Base-by-base conservation (phyloP, 1,284 basidiomycete genomes). In the Apiotrichum mycotoxinovorans region DNA sequence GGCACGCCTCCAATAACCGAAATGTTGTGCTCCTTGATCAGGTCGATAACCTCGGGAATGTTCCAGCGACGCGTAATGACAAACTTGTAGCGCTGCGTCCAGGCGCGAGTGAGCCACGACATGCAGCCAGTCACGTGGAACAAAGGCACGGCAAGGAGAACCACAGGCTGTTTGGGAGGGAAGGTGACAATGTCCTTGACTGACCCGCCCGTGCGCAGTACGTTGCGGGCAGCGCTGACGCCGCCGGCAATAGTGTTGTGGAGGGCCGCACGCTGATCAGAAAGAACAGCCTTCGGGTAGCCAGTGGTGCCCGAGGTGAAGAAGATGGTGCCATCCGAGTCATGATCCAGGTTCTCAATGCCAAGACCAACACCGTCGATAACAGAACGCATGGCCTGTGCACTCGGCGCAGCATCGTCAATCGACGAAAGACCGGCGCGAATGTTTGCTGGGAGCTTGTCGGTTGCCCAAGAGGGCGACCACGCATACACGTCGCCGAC, bases 101-200 rank as follows among this genome's bases (percentile, higher is more conserved):
- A 59, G 1, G 68, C 66, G 4, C 66, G 57, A 56, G 69, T 64
- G 34, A 74, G 62, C 68, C 68, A 70, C 10, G 67, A 67, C 1
- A 72, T 62, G 52, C 69, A 72, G 2, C 73, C 73, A 0, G 71
- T 73, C 11, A 71, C 73, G 67, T 75, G 73, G 63, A 75, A 75
- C 1, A 75, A 58, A 2, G 73, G 73, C 23, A 75, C 65, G 18
- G 71, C 56, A 22, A 75, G 63, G 10, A 75, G 59, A 3, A 46
- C 35, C 10, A 50, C 30, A 11, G 34, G 41, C 26, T 42, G 54
- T 22, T 44, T 33, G 23, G 49, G 30, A 4, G 46, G 46, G 26
- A 20, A 38, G 17, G 26, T 34, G 37, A 51, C 33, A 17, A 63
- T 50, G 54, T 66, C 61, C 49, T 17, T 61, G 45, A 27, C 33